These are phyloP conservation scores for Kwoniella sp. DNA, from an alignment of 768 basidiomycete species.

Conservation along the genomic window DNA sequence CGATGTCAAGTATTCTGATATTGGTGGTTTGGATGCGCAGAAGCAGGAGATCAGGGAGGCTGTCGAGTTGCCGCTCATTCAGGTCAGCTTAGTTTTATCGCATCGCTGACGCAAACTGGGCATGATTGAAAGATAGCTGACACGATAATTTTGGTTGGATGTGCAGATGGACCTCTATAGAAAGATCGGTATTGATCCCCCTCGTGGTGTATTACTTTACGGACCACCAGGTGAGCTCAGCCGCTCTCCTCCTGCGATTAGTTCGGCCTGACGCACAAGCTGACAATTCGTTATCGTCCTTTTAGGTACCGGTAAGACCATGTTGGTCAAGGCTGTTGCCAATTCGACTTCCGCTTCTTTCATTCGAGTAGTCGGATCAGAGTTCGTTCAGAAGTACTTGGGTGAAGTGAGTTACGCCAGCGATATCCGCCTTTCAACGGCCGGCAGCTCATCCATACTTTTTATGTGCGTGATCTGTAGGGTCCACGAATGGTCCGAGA, in stretches of 20 bases:
- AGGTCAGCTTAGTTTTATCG: constrained; percentile 42
- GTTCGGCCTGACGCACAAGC: constrained; percentile 1
- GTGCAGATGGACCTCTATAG: constrained; percentile 98
- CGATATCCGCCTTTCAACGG: neutral
- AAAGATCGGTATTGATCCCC: constrained; percentile 99
- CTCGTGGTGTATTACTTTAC: constrained; percentile 92
- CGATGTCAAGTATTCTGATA: constrained; percentile 87
- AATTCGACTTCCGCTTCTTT: constrained; percentile 96
- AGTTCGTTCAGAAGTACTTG: constrained; percentile 99
- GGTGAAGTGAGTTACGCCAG: constrained; percentile 64
- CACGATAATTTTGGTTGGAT: too few relatives aligned
- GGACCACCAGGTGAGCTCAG: constrained; percentile 93
- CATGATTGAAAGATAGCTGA: too few relatives aligned
- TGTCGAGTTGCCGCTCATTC: constrained; percentile 78
- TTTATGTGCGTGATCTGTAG: constrained; percentile 44
- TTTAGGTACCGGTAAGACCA: constrained; percentile 93
- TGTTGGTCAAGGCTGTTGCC: constrained; percentile 99
- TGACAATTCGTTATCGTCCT: constrained; percentile 2
- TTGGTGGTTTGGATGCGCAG: constrained; percentile 95
- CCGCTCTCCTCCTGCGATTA: too few relatives aligned
- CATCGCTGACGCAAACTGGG: neutral
- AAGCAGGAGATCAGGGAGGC: constrained; percentile 99
- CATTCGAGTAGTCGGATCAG: constrained; percentile 96
- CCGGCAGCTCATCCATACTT: neutral
- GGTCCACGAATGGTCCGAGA: constrained; percentile 99